Percentiles rank a stretch among this genome's conserved stretches.
phyloP scores from a whole-genome alignment of 2,329 filamentous ascomycete genomes.

The Sarocladium strictum region DNA sequence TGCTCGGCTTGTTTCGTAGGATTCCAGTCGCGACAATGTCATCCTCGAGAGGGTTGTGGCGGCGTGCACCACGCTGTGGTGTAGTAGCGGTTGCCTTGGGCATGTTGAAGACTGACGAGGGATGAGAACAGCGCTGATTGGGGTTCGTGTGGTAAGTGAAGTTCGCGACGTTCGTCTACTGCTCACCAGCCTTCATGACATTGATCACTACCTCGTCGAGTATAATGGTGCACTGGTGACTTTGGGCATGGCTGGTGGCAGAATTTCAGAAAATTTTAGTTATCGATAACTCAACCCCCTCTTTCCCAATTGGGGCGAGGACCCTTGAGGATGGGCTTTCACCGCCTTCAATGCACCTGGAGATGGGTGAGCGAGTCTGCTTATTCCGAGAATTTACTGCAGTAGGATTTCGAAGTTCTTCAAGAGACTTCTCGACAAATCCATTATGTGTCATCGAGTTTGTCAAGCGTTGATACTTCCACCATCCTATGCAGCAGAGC shows the following conservation, averaged over 20 bases:
- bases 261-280: slow-evolving; percentile 17
- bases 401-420: too few species aligned
- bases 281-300: slow-evolving; percentile 27
- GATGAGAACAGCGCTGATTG: slow-evolving; percentile 14
- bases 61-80: slow-evolving; percentile 45
- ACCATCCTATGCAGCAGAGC: not conserved
- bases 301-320: slow-evolving; percentile 19
- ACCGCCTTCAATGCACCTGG: slow-evolving; percentile 23
- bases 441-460: not conserved
- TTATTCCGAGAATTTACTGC: not conserved
- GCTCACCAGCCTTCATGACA: not conserved
- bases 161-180: not conserved
- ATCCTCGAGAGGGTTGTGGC: slow-evolving; percentile 87
- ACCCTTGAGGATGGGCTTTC: slow-evolving; percentile 14
- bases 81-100: slow-evolving; percentile 63
- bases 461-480: not conserved
- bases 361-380: not conserved
- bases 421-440: too few species aligned
- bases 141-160: not conserved
- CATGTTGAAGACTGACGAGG: slow-evolving; percentile 43
- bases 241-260: slow-evolving; percentile 3
- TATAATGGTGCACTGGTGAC: slow-evolving; percentile 14
- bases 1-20: slow-evolving; percentile 68
- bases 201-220: slow-evolving; percentile 16
- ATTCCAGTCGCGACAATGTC: slow-evolving; percentile 69